Conservation (phyloP, 352 stramenopile species). For the Pythium pyrilobum region DNA sequence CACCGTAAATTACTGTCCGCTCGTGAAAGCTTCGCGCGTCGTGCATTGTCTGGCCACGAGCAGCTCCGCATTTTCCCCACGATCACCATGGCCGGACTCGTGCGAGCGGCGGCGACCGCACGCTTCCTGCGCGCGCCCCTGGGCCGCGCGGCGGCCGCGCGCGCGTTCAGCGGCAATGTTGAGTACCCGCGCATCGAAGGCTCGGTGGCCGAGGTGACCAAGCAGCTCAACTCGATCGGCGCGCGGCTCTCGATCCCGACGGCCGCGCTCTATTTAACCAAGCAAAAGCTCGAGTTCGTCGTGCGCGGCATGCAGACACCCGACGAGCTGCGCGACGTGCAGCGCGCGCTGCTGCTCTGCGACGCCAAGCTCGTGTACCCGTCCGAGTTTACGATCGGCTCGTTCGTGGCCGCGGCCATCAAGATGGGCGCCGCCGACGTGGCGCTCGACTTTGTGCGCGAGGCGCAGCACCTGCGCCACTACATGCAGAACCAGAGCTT, state of each 20-base stretch:
- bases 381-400: slow-evolving; percentile 47
- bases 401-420: slow-evolving; percentile 64
- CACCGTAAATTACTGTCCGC: not conserved
- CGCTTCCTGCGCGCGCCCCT: not conserved
- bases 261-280: slow-evolving; percentile 72
- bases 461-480: slow-evolving; percentile 64
- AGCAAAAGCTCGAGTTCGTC: slow-evolving; percentile 78
- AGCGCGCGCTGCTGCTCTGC: slow-evolving; percentile 67
- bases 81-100: not conserved
- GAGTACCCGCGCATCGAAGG: slow-evolving; percentile 80
- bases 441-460: slow-evolving; percentile 64
- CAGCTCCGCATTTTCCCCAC: no score
- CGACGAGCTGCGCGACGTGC: slow-evolving; percentile 64
- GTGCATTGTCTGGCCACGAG: no score
- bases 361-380: slow-evolving; percentile 77
- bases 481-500: slow-evolving; percentile 79
- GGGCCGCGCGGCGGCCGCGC: slow-evolving; percentile 9
- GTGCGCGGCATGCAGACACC: slow-evolving; percentile 76
- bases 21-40: not conserved
- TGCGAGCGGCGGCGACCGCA: not conserved
- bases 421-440: slow-evolving; percentile 50
- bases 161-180: slow-evolving; percentile 75
- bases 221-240: slow-evolving; percentile 63
- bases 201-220: slow-evolving; percentile 62
- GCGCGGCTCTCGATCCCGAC: slow-evolving; percentile 73